Conservation (phyloP, 257 asterid species). For the Nicotiana undulata region DNA sequence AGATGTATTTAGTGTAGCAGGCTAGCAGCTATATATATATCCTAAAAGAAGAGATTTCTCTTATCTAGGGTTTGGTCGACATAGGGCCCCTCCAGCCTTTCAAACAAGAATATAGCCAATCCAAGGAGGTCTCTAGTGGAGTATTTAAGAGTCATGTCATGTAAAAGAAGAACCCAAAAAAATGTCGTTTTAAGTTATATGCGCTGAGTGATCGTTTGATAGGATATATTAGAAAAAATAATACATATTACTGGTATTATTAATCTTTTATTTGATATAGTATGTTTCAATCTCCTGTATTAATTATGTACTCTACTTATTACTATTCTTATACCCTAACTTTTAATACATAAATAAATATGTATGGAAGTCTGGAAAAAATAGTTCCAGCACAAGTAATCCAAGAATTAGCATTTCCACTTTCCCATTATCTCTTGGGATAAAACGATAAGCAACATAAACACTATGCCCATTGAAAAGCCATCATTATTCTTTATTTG, state of each 20-base stretch:
- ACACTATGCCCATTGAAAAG: background rate
- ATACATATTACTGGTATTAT: no score
- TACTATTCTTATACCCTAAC: no score
- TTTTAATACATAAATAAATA: no score
- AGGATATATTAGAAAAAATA: no score
- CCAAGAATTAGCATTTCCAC: background rate
- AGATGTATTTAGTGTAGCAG: slow-evolving; percentile 8
- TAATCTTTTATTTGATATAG: no score
- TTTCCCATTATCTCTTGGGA: background rate
- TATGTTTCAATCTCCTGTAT: no score
- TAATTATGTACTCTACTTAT: no score
- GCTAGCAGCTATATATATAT: background rate
- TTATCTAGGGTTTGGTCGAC: slow-evolving; percentile 30
- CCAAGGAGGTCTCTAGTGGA: slow-evolving; percentile 3
- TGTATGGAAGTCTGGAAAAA: no score
- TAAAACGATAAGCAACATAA: slow-evolving; percentile 2
- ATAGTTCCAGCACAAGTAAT: no score
- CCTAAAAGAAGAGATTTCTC: slow-evolving; percentile 2
- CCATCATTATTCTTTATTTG: background rate
- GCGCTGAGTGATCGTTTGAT: no score
- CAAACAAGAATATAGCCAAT: slow-evolving; percentile 9
- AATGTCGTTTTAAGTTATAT: background rate
- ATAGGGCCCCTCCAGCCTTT: slow-evolving; percentile 13
- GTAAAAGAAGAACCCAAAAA: background rate
- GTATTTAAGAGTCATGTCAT: slow-evolving; percentile 15